phyloP scores from a whole-genome alignment of 129 eudicot genomes.

The Ambrosia trifida region DNA sequence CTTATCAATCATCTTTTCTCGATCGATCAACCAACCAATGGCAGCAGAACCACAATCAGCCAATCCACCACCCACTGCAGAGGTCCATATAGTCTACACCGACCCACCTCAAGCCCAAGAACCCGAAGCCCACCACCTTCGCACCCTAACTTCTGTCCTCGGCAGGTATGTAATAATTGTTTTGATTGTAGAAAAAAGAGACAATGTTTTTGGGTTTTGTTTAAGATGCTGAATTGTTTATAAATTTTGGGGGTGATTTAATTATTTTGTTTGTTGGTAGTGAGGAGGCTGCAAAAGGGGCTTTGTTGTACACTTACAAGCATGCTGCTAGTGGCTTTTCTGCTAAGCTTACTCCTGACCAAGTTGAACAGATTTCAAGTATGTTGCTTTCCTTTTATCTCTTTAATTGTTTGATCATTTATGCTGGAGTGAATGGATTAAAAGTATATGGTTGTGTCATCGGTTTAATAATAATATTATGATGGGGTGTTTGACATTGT shows the following conservation, averaged over 20 bases:
- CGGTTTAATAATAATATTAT: background rate
- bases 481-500: background rate
- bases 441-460: background rate
- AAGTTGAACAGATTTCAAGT: constrained; percentile 69
- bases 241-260: background rate
- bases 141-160: constrained; percentile 70
- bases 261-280: constrained; percentile 27
- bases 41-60: constrained; percentile 33
- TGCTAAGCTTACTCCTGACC: constrained; percentile 89
- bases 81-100: constrained; percentile 75
- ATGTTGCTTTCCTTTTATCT: constrained; percentile 26
- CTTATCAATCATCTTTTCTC: background rate
- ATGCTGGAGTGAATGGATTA: background rate
- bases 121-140: constrained; percentile 61
- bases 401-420: background rate
- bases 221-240: background rate
- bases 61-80: constrained; percentile 21
- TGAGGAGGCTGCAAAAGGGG: constrained; percentile 94
- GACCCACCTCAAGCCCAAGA: constrained; percentile 56
- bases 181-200: background rate
- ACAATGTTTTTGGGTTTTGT: background rate
- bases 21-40: constrained; percentile 8
- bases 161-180: constrained; percentile 57
- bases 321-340: constrained; percentile 91
- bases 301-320: constrained; percentile 76